Evolutionary conservation across 441 rosid species (phyloP).

Genomic region (Aleurites moluccanus): DNA sequence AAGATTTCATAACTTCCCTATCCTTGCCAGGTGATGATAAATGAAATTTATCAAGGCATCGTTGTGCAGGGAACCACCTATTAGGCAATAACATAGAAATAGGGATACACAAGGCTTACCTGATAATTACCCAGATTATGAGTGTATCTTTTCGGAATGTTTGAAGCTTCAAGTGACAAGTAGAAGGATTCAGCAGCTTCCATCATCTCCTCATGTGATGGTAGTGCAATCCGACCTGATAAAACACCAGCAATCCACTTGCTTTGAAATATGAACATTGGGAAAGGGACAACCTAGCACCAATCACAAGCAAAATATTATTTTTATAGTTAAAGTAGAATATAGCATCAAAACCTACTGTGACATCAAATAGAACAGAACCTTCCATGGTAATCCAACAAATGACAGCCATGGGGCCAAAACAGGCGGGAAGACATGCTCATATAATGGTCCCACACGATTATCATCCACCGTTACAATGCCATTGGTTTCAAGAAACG

Average conservation of each 20-base stretch:
- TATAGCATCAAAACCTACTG: neutral
- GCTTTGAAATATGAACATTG: constrained; percentile 61
- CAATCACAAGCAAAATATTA: neutral
- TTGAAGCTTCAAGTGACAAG: constrained; percentile 42
- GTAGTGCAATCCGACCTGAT: constrained; percentile 56
- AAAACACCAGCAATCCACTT: constrained; percentile 79
- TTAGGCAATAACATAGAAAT: neutral
- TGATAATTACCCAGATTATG: constrained; percentile 39
- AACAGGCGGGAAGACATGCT: constrained; percentile 69
- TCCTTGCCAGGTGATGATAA: neutral
- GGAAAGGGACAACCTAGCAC: constrained; percentile 47
- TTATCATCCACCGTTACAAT: constrained; percentile 62
- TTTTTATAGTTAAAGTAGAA: too few species aligned
- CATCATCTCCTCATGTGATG: constrained; percentile 63
- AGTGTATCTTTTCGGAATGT: constrained; percentile 58
- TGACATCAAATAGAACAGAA: constrained; percentile 21
- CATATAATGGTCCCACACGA: constrained; percentile 63
- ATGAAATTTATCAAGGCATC: neutral
- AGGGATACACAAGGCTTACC: constrained; percentile 29
- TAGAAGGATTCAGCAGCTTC: constrained; percentile 49
- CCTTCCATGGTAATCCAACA: constrained; percentile 77
- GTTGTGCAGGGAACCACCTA: too few species aligned
- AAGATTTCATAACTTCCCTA: neutral
- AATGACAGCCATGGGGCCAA: constrained; percentile 74
- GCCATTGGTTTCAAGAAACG: constrained; percentile 62